phyloP scores from a whole-genome alignment of 176 grass and related monocot genomes.

The Eragrostis nindensis region DNA sequence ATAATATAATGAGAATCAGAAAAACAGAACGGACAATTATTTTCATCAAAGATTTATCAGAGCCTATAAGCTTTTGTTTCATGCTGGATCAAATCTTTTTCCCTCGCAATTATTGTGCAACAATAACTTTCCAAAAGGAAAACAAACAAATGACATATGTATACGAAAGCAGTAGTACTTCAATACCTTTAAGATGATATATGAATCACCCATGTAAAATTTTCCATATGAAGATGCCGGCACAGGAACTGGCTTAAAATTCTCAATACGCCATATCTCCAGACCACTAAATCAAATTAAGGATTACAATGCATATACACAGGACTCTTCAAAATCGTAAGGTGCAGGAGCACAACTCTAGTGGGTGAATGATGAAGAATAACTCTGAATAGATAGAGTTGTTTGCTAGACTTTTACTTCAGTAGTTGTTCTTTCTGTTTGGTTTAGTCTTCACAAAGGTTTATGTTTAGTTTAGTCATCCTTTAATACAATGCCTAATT shows the following conservation, averaged over 20 bases:
- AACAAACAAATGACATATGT: not conserved
- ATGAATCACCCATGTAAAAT: constrained; percentile 96
- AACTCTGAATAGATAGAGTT: not conserved
- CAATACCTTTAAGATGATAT: constrained; percentile 89
- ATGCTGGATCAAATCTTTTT: not conserved
- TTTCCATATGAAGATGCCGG: constrained; percentile 73
- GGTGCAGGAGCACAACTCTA: not conserved
- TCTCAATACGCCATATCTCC: constrained; percentile 93
- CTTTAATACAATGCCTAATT: not conserved
- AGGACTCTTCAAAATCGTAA: constrained; percentile 5
- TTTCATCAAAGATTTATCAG: not conserved
- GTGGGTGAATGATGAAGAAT: not conserved
- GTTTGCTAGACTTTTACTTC: not conserved
- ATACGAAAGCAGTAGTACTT: constrained; percentile 13
- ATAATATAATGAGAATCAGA: not conserved
- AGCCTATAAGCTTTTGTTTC: constrained; percentile 5
- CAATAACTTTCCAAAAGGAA: constrained; percentile 24
- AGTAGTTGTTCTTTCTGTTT: not conserved
- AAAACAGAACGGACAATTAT: not conserved
- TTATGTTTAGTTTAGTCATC: not conserved
- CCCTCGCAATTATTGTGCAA: not conserved
- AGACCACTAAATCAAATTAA: constrained; percentile 69
- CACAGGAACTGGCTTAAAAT: constrained; percentile 73
- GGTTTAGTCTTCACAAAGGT: not conserved
- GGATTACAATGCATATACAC: constrained; percentile 28